phyloP scores from a whole-genome alignment of 106 monocot genomes.

The Ottelia alismoides region DNA sequence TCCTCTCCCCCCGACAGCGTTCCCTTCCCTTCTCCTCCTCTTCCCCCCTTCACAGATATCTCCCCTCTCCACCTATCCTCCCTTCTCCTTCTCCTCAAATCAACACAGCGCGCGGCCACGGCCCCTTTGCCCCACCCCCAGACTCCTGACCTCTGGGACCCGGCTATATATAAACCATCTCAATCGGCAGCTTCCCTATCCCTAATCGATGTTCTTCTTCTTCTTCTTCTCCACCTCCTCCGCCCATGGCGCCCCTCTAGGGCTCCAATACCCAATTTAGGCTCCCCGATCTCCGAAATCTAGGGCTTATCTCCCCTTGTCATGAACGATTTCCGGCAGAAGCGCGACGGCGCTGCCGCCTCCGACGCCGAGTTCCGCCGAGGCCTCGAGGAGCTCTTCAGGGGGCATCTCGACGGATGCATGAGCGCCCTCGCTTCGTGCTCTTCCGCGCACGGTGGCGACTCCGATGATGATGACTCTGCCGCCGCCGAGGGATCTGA shows the following conservation, averaged over 20 bases:
- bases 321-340: slow-evolving; percentile 23
- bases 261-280: background rate
- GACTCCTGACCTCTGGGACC: background rate
- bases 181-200: background rate
- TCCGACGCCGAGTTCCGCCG: slow-evolving; percentile 7
- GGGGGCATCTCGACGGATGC: slow-evolving; percentile 21
- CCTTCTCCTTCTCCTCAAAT: background rate
- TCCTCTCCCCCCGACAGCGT: background rate
- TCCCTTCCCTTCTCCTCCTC: background rate
- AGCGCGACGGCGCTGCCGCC: slow-evolving; percentile 5
- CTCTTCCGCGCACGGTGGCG: slow-evolving; percentile 4
- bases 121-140: background rate
- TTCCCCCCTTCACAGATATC: background rate
- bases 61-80: background rate
- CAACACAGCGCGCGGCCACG: background rate
- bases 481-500: slow-evolving; percentile 14
- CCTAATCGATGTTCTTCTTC: background rate
- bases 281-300: background rate
- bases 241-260: too few relatives aligned
- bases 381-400: slow-evolving; percentile 16
- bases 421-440: slow-evolving; percentile 12
- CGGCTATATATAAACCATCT: background rate
- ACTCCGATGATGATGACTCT: slow-evolving; percentile 26
- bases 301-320: slow-evolving; percentile 1
- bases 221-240: background rate